These are phyloP conservation scores for Periconia digitata DNA, from an alignment of 2,329 filamentous ascomycete species.

Conservation along the genomic window DNA sequence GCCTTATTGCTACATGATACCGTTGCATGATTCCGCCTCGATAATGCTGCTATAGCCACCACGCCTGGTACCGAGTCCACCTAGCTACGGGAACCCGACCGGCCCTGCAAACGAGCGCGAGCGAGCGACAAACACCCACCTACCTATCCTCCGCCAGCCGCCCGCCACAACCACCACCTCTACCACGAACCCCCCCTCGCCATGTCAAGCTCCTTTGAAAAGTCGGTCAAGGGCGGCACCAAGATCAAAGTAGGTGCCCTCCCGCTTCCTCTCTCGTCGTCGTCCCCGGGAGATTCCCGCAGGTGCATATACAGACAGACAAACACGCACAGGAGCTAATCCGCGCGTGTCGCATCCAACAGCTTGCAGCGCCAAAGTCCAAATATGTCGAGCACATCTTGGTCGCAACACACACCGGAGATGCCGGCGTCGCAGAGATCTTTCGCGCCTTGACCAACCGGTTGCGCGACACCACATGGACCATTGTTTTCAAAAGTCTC, in stretches of 20 bases:
- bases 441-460: constrained; percentile 89
- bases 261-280: neutral
- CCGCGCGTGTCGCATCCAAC: constrained; percentile 6
- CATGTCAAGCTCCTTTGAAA: constrained; percentile 93
- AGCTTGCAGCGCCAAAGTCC: constrained; percentile 95
- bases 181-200: too few relatives aligned
- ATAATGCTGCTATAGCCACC: constrained; percentile 33
- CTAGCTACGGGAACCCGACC: constrained; percentile 14
- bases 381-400: constrained; percentile 99
- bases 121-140: constrained; percentile 1
- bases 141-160: constrained; percentile 10
- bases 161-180: constrained; percentile 15
- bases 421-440: constrained; percentile 92
- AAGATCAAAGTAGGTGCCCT: constrained; percentile 78
- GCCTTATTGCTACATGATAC: constrained; percentile 7
- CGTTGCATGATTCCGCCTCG: constrained; percentile 3
- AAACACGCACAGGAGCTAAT: neutral
- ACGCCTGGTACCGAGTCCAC: constrained; percentile 3
- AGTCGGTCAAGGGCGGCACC: constrained; percentile 97
- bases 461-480: constrained; percentile 96
- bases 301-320: too few relatives aligned
- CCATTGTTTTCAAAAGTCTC: constrained; percentile 96
- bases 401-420: constrained; percentile 89
- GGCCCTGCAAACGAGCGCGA: constrained; percentile 13
- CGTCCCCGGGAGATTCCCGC: neutral